Base-by-base conservation (phyloP, 805 yeast species). In the Candida orba region DNA sequence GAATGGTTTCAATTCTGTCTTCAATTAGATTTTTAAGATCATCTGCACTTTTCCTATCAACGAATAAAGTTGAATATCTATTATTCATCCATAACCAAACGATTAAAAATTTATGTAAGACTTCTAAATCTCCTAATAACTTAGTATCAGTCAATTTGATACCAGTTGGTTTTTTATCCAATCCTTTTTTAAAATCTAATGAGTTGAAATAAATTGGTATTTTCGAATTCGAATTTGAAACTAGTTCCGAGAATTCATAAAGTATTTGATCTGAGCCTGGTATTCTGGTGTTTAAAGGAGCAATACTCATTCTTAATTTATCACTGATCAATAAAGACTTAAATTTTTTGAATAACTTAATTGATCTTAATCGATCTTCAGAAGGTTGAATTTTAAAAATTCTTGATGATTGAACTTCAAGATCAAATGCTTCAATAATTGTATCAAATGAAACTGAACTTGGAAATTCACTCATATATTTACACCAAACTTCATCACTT, bases 21-120 rank as follows among this genome's bases (percentile, higher is more conserved):
- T 90, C 96, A 41, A 88, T 78, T 47, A 85, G 63, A 25, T 75
- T 66, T 58, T 84, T 84, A 53, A 87, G 62, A 43, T 84, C 85
- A 22, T 63, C 59, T 0, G 95, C 95, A 38, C 87, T 75, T 46
- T 81, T 85, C 14, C 78, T 69, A 60, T 88, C 96, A 15, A 84
- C 75, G 53, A 89, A 86, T 40, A 78, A 72, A 27, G 82, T 78
- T 1, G 97, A 95, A 68, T 83, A 91, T 55, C 97, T 69, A 59
- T 86, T 90, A 43, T 85, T 73, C 48, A 91, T 68, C 99, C 99
- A 91, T 57, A 87, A 67, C 57, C 78, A 91, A 7, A 85, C 64
- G 52, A 80, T 72, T 15, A 86, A 71, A 37, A 76, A 65, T 50
- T 78, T 78, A 64, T 89, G 95, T 46, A 83, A 65, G 6, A 73